A percentile compares a stretch with the other conserved stretches of the same genome.
Conservation (phyloP, 2,329 filamentous ascomycete species). For the Phyllosticta capitalensis region DNA sequence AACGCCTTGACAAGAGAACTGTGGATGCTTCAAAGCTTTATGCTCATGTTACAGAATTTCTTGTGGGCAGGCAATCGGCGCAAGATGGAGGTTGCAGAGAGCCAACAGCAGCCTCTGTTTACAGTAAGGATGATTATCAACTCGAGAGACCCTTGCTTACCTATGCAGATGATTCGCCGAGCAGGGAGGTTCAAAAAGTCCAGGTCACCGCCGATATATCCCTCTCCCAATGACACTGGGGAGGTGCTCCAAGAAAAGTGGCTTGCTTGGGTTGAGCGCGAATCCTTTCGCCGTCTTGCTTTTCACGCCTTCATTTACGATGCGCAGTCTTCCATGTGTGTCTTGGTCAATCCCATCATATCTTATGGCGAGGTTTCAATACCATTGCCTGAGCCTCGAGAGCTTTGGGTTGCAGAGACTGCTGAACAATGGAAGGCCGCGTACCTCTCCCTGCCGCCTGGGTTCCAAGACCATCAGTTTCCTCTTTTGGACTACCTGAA, state of each 20-base stretch:
- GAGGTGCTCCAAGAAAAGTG: slow-evolving; percentile 54
- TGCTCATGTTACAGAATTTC: slow-evolving; percentile 43
- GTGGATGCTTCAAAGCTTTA: slow-evolving; percentile 42
- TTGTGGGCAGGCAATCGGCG: slow-evolving; percentile 51
- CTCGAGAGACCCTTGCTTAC: background rate
- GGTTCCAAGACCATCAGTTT: background rate
- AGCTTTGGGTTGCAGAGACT: slow-evolving; percentile 56
- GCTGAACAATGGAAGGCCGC: slow-evolving; percentile 56
- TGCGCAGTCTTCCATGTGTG: slow-evolving; percentile 56
- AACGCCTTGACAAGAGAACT: slow-evolving; percentile 32
- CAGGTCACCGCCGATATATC: slow-evolving; percentile 43
- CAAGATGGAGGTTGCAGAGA: slow-evolving; percentile 51
- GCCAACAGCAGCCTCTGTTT: slow-evolving; percentile 44
- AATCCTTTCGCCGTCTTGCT: slow-evolving; percentile 59
- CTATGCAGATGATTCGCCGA: slow-evolving; percentile 40
- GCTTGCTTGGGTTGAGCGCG: slow-evolving; percentile 53
- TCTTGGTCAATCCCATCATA: slow-evolving; percentile 54
- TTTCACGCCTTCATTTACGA: slow-evolving; percentile 58
- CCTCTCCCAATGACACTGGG: slow-evolving; percentile 47
- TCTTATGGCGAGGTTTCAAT: slow-evolving; percentile 61
- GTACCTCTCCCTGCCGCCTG: slow-evolving; percentile 37
- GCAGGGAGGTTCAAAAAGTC: slow-evolving; percentile 51
- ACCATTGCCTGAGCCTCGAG: slow-evolving; percentile 52
- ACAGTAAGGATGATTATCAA: slow-evolving; percentile 23
- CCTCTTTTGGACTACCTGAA: slow-evolving; percentile 3